Evolutionary conservation across 768 basidiomycete genomes (phyloP).

Genomic region (Lepiota brunneoincarnata): DNA sequence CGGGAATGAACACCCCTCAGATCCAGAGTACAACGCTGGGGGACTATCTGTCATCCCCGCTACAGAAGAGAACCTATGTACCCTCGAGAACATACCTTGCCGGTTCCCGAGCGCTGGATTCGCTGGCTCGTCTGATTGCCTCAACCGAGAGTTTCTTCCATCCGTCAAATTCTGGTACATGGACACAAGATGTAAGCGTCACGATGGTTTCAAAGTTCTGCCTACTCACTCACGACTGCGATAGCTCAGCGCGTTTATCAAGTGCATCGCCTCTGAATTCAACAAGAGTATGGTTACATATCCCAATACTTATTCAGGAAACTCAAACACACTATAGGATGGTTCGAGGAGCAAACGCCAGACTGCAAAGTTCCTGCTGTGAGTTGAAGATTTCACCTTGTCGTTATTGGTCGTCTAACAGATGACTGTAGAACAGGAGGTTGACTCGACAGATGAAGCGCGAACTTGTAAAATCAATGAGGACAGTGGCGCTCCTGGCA

Average conservation of each 20-base stretch:
- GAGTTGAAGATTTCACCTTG: slow-evolving; percentile 13
- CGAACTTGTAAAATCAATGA: slow-evolving; percentile 78
- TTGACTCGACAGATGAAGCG: slow-evolving; percentile 76
- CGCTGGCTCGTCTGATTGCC: slow-evolving; percentile 79
- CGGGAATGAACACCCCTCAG: slow-evolving; percentile 58
- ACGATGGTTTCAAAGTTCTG: background rate
- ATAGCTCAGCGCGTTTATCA: slow-evolving; percentile 82
- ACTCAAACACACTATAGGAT: slow-evolving; percentile 40
- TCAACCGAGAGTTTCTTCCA: slow-evolving; percentile 92
- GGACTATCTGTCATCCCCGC: slow-evolving; percentile 59
- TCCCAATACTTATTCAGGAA: slow-evolving; percentile 5
- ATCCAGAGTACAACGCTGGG: slow-evolving; percentile 39
- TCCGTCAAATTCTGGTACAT: slow-evolving; percentile 81
- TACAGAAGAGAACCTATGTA: slow-evolving; percentile 42
- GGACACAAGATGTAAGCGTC: slow-evolving; percentile 67
- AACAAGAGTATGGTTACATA: slow-evolving; percentile 56
- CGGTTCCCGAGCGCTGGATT: slow-evolving; percentile 83
- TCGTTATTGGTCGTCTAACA: background rate
- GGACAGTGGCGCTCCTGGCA: slow-evolving; percentile 81
- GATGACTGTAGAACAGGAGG: slow-evolving; percentile 56
- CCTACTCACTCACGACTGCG: background rate
- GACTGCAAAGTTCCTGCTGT: slow-evolving; percentile 80
- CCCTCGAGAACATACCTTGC: slow-evolving; percentile 63
- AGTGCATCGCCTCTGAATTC: slow-evolving; percentile 81
- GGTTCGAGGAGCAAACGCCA: slow-evolving; percentile 74